Evolutionary conservation across 2,329 filamentous ascomycete genomes (phyloP).

Genomic region (Sporothrix pallida): DNA sequence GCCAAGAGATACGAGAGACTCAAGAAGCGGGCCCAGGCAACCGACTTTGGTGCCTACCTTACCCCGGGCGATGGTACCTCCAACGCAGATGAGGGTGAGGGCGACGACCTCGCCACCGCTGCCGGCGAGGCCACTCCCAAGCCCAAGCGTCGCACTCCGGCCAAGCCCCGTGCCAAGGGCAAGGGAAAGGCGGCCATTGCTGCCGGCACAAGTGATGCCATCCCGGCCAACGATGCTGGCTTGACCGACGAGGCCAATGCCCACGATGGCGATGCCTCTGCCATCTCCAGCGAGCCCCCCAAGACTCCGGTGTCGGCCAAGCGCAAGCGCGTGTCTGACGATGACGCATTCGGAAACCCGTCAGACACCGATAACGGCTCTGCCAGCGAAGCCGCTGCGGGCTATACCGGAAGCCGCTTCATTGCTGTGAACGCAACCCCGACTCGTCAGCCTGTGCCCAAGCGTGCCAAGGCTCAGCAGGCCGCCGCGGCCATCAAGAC

Average conservation of each 20-base stretch:
- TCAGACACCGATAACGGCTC: constrained; percentile 10
- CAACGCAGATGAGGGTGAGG: background rate
- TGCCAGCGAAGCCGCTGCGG: background rate
- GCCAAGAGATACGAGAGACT: constrained; percentile 72
- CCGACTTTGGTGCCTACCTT: background rate
- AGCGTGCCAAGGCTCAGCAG: constrained; percentile 29
- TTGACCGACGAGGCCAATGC: too few relatives aligned
- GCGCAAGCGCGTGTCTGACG: constrained; percentile 37
- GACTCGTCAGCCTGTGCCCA: constrained; percentile 4
- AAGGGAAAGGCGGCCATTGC: background rate
- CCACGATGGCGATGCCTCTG: background rate
- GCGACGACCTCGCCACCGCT: background rate
- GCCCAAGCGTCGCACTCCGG: constrained; percentile 14
- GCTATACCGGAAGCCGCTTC: background rate
- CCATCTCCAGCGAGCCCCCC: background rate
- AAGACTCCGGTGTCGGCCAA: constrained; percentile 41
- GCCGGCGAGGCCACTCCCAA: background rate
- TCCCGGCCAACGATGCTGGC: too few relatives aligned
- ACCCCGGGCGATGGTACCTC: background rate
- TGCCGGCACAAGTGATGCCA: background rate
- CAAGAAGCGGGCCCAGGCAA: constrained; percentile 38
- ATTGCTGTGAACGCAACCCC: background rate
- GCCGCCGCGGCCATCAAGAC: constrained; percentile 24
- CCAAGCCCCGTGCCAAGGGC: constrained; percentile 11
- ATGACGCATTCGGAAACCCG: background rate